Base-by-base conservation (phyloP, 768 basidiomycete genomes). In the Podaxis sp. region DNA sequence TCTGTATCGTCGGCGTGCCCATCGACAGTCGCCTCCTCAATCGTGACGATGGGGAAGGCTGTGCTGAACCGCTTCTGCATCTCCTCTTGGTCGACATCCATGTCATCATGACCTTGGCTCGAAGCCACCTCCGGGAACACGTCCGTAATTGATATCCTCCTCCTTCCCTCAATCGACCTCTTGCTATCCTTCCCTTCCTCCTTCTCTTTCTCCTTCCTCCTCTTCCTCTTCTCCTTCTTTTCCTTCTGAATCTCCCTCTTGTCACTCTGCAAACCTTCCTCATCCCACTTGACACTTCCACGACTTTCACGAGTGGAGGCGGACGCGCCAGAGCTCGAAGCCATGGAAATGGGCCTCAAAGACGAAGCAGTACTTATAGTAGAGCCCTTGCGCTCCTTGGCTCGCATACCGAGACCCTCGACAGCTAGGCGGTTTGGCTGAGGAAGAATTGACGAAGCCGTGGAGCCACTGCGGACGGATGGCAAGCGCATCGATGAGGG, bases 1-100 rank as follows among this genome's bases (percentile, higher is more conserved):
- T 67, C 66, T 12, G 37, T 28, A 28, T 66, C 64, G 15, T 67
- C 68, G 0, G 70, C 72, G 69, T 87, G 84, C 0, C 82, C 84
- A 66, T 86, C 85, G 8, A 72, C 71, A 0, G 84, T 86, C 2
- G 85, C 83, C 66, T 78, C 81, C 68, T 87, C 82, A 0, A 86
- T 74, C 0, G 73, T 80, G 15, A 86, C 51, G 60, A 78, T 75
- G 2, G 76, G 75, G 38, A 62, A 62, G 15, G 61, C 61, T 8
- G 49, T 71, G 71, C 64, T 62, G 62, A 59, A 59, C 44, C 62
- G 33, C 62, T 38, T 51, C 36, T 60, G 46, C 8, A 62, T 52
- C 37, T 62, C 61, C 38, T 49, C 37, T 28, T 60, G 48, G 20
- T 53, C 58, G 33, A 71, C 60, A 15, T 65, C 56, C 66, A 64